These are phyloP conservation scores for Lentinula detonsa DNA, from an alignment of 768 basidiomycete genomes.

Conservation along the genomic window DNA sequence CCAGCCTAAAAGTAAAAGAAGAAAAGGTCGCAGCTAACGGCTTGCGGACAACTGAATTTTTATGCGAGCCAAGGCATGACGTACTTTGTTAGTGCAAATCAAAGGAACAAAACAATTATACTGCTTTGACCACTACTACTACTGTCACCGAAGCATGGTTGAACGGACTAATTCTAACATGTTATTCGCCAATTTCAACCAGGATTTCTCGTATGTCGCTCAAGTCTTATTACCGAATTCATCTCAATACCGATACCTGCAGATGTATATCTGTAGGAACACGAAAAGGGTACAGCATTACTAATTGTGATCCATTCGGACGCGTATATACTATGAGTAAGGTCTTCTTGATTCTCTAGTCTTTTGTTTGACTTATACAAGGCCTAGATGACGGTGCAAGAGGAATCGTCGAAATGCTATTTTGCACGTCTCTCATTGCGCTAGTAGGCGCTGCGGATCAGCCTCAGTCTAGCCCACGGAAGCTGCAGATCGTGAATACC, in stretches of 20 bases:
- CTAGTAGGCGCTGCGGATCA: slow-evolving; percentile 95
- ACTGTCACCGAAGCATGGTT: slow-evolving; percentile 6
- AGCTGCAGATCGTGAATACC: slow-evolving; percentile 97
- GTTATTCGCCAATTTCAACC: slow-evolving; percentile 95
- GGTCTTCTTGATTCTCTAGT: slow-evolving; percentile 22
- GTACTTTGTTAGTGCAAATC: background rate
- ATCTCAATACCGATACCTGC: background rate
- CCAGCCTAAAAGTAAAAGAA: too few species aligned
- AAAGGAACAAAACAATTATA: background rate
- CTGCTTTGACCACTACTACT: background rate
- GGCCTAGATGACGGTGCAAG: slow-evolving; percentile 81
- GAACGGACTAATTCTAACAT: slow-evolving; percentile 20
- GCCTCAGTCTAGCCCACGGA: slow-evolving; percentile 83
- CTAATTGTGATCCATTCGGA: slow-evolving; percentile 97
- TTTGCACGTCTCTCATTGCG: slow-evolving; percentile 96
- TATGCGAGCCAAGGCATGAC: background rate
- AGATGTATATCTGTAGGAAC: slow-evolving; percentile 94
- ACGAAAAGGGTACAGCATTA: slow-evolving; percentile 92
- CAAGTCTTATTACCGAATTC: background rate
- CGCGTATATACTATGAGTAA: slow-evolving; percentile 91
- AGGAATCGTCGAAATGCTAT: slow-evolving; percentile 98
- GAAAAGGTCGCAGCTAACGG: too few species aligned
- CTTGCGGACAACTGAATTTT: too few species aligned
- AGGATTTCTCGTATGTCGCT: slow-evolving; percentile 80
- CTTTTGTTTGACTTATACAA: background rate